phyloP scores from a whole-genome alignment of 768 basidiomycete species.

The Suillus americanus region DNA sequence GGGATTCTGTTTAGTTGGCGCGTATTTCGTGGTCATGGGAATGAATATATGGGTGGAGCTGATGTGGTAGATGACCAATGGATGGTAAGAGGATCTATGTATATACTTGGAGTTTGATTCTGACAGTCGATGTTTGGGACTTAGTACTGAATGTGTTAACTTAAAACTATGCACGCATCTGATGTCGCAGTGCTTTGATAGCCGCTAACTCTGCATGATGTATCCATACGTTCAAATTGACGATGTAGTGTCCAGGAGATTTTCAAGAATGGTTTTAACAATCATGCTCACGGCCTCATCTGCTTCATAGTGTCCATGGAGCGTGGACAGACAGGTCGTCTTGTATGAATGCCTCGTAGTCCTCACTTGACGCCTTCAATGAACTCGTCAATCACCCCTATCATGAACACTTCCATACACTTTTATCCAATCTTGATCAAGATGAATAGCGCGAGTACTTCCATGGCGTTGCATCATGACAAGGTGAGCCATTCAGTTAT shows the following conservation, averaged over 20 bases:
- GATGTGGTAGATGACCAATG: conserved; percentile 17
- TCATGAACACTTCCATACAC: background rate
- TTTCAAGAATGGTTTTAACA: background rate
- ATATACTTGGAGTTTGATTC: background rate
- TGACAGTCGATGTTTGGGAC: background rate
- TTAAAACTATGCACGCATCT: background rate
- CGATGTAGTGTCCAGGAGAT: background rate
- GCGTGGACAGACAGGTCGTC: background rate
- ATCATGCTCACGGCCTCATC: background rate
- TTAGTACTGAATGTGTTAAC: background rate
- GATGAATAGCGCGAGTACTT: background rate
- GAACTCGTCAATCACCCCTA: background rate
- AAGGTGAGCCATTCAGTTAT: background rate
- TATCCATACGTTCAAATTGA: background rate
- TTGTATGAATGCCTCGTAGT: background rate
- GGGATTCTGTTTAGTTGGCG: conserved; percentile 76
- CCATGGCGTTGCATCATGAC: background rate
- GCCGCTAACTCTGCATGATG: background rate
- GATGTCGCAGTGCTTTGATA: background rate
- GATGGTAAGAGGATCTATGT: background rate
- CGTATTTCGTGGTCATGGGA: conserved; percentile 75
- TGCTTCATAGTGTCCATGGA: background rate
- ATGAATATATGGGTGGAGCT: conserved; percentile 82
- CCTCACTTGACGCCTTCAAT: background rate
- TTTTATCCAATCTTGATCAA: background rate